A percentile compares a stretch with the other conserved stretches of the same genome.
These are phyloP conservation scores for Jaapia argillacea DNA, from an alignment of 768 basidiomycete species.

Conservation along the genomic window DNA sequence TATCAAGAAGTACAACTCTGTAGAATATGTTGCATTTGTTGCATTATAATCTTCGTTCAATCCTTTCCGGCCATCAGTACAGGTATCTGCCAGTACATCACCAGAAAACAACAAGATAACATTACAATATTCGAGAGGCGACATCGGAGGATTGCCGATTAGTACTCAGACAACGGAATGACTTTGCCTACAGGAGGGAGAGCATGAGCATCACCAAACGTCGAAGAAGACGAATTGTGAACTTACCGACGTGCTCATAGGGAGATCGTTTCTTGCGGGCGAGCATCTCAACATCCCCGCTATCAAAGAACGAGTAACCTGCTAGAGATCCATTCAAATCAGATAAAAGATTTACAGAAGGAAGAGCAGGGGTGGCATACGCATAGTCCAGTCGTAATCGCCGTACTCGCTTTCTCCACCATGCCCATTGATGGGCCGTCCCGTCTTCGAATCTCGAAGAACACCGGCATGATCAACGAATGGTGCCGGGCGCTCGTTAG, in stretches of 20 bases:
- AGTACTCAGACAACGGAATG: constrained; percentile 24
- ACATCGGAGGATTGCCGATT: no score
- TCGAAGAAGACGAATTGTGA: constrained; percentile 1
- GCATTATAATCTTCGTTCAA: no score
- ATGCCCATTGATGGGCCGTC: constrained; percentile 46
- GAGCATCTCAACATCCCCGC: constrained; percentile 59
- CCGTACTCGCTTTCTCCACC: constrained; percentile 32
- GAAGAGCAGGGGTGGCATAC: constrained; percentile 32
- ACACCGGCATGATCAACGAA: constrained; percentile 72
- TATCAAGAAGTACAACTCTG: no score
- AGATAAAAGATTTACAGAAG: constrained; percentile 3
- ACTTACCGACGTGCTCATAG: constrained; percentile 38
- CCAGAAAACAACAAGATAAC: no score
- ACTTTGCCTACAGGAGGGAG: constrained; percentile 18
- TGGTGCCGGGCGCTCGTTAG: constrained; percentile 77
- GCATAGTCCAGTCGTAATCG: constrained; percentile 44
- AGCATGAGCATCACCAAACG: background rate
- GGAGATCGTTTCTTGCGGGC: constrained; percentile 51
- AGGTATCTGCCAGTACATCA: no score
- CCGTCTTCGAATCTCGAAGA: constrained; percentile 68
- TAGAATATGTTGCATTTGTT: no score
- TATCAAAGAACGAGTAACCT: constrained; percentile 82
- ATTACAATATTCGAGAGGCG: no score
- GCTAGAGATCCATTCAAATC: constrained; percentile 25
- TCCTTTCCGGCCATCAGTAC: no score